A percentile compares a stretch with the other conserved stretches of the same genome.
phyloP scores from a whole-genome alignment of 2,329 filamentous ascomycete genomes.

The Colletotrichum magnum region DNA sequence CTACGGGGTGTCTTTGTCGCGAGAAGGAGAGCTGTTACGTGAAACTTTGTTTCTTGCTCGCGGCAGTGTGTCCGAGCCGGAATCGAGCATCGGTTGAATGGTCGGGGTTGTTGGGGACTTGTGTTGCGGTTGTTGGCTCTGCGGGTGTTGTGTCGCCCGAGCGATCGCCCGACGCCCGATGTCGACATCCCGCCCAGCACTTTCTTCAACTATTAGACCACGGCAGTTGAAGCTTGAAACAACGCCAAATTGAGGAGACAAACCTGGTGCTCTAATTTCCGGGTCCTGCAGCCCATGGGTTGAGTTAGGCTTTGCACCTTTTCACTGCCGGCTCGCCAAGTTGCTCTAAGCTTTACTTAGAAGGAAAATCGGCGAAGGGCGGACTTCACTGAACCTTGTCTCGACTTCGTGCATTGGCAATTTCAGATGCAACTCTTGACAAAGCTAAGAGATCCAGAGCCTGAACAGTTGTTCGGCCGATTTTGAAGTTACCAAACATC shows the following conservation, averaged over 20 bases:
- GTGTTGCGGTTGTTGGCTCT: slow-evolving; percentile 4
- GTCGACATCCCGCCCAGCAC: neutral
- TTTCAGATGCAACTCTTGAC: no score
- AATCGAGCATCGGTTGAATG: slow-evolving; percentile 12
- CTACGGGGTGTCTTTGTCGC: neutral
- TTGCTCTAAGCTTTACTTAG: no score
- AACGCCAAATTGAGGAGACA: neutral
- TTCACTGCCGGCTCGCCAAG: no score
- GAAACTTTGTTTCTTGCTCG: neutral
- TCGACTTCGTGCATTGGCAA: no score
- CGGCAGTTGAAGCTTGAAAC: neutral
- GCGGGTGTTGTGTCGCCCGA: slow-evolving; percentile 23
- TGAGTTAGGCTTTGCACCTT: neutral
- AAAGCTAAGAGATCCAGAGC: no score
- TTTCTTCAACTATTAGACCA: neutral
- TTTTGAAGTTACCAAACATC: no score
- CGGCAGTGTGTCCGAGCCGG: neutral
- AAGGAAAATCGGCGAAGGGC: no score
- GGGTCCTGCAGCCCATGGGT: neutral
- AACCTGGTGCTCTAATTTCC: neutral
- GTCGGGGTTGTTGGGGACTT: slow-evolving; percentile 14
- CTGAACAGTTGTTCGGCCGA: no score
- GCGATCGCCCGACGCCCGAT: slow-evolving; percentile 34
- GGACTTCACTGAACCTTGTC: no score
- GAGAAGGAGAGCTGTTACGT: neutral